These are phyloP conservation scores for Saccharomyces hybrid DNA, from an alignment of 1,139 yeast species.

Conservation along the genomic window DNA sequence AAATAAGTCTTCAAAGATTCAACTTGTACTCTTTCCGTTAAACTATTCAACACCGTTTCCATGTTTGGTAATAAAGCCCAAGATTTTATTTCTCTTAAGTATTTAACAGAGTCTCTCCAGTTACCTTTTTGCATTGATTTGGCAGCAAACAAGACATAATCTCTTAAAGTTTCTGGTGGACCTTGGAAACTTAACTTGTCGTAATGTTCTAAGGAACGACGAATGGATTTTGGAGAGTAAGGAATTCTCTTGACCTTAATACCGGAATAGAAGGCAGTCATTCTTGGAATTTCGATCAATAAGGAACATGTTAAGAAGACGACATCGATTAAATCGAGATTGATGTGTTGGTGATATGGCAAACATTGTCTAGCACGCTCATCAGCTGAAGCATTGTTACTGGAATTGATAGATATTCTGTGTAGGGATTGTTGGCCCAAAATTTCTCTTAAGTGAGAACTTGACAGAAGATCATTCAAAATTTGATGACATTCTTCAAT, in stretches of 20 bases:
- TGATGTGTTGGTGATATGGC: constrained; percentile 98
- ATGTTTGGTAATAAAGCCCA: constrained; percentile 80
- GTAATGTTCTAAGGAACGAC: constrained; percentile 85
- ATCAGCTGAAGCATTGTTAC: constrained; percentile 35
- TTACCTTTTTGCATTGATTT: constrained; percentile 83
- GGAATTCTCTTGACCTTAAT: constrained; percentile 59
- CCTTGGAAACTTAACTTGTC: constrained; percentile 95
- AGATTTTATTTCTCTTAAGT: constrained; percentile 70
- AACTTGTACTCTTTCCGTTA: constrained; percentile 69
- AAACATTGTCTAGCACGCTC: constrained; percentile 62
- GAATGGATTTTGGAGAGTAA: constrained; percentile 66
- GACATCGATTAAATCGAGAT: constrained; percentile 88
- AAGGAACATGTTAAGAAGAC: constrained; percentile 87
- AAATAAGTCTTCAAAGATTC: constrained; percentile 89
- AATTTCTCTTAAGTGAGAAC: constrained; percentile 82
- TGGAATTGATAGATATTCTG: constrained; percentile 38
- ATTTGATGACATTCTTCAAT: constrained; percentile 83
- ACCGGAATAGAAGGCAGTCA: constrained; percentile 52
- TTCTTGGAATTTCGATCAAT: constrained; percentile 84
- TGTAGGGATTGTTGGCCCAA: constrained; percentile 82
- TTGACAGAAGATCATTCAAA: constrained; percentile 80
- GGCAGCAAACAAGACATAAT: constrained; percentile 89
- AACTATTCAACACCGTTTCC: constrained; percentile 57
- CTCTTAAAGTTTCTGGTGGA: constrained; percentile 95
- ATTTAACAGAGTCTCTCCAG: constrained; percentile 71